Evolutionary conservation across 2,329 filamentous ascomycete genomes (phyloP).

Genomic region (Clonostachys solani): DNA sequence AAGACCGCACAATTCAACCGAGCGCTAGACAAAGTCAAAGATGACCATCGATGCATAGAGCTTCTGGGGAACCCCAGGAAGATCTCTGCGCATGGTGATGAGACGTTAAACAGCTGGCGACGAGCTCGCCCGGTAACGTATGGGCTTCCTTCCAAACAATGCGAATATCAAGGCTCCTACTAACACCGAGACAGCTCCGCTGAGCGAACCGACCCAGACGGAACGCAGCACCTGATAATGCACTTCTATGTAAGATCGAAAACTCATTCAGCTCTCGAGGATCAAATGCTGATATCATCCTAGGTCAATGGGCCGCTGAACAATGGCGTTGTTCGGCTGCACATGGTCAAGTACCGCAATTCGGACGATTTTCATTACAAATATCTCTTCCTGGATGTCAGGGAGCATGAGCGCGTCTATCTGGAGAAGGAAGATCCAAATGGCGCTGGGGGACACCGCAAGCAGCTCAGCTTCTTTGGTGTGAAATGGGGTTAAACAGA

Average conservation of each 20-base stretch:
- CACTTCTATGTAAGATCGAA: constrained; percentile 67
- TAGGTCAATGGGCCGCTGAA: constrained; percentile 75
- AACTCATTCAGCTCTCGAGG: background rate
- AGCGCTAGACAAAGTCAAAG: constrained; percentile 74
- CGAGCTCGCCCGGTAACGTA: constrained; percentile 59
- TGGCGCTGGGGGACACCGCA: constrained; percentile 24
- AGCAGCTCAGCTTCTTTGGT: constrained; percentile 54
- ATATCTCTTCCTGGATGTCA: constrained; percentile 76
- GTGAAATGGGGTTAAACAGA: constrained; percentile 45
- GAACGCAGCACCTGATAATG: constrained; percentile 78
- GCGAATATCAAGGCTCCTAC: background rate
- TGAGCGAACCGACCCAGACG: constrained; percentile 65
- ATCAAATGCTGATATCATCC: constrained; percentile 6
- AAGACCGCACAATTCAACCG: constrained; percentile 87
- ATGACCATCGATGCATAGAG: constrained; percentile 65
- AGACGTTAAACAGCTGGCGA: constrained; percentile 78
- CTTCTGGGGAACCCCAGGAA: constrained; percentile 66
- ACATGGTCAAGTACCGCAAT: constrained; percentile 67
- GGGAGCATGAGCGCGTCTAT: constrained; percentile 62
- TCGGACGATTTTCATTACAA: constrained; percentile 71
- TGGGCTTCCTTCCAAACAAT: constrained; percentile 1
- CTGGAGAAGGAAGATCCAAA: constrained; percentile 55
- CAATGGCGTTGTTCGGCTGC: constrained; percentile 69
- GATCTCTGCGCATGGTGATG: constrained; percentile 78
- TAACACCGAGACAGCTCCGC: constrained; percentile 48